Percentiles rank a stretch among this genome's conserved stretches.
These are phyloP conservation scores for Phytophthora europaea DNA, from an alignment of 352 stramenopile species.

Conservation along the genomic window DNA sequence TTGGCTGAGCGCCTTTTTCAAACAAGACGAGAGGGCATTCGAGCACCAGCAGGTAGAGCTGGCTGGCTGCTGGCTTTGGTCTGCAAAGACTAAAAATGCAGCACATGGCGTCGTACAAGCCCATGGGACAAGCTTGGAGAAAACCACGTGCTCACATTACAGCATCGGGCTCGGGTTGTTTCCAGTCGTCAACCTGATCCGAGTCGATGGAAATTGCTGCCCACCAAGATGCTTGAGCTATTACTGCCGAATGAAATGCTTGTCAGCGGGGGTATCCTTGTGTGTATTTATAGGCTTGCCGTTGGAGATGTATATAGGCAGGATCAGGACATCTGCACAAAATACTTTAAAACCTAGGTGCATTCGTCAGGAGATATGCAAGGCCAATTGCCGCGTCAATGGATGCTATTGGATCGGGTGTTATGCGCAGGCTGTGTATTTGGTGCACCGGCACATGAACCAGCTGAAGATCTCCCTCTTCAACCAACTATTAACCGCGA, in stretches of 20 bases:
- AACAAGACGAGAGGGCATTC: constrained; percentile 26
- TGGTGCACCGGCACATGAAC: neutral
- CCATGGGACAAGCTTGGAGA: constrained; percentile 11
- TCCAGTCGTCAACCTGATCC: constrained; percentile 9
- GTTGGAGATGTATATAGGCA: constrained; percentile 14
- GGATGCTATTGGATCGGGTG: too few species aligned
- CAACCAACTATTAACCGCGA: neutral
- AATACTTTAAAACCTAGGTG: too few species aligned
- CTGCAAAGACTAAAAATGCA: constrained; percentile 32
- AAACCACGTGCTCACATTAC: constrained; percentile 22
- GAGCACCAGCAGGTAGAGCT: constrained; percentile 21
- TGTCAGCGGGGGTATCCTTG: constrained; percentile 17
- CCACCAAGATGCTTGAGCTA: constrained; percentile 16
- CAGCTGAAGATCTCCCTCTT: constrained; percentile 6
- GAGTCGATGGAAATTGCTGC: neutral
- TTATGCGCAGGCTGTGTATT: neutral
- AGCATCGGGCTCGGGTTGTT: constrained; percentile 31
- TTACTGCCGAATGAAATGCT: constrained; percentile 6
- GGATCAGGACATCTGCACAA: too few species aligned
- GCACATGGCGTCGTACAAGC: constrained; percentile 19
- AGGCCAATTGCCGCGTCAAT: too few species aligned
- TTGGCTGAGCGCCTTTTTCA: constrained; percentile 33
- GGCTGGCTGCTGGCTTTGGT: constrained; percentile 1
- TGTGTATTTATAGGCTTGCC: constrained; percentile 8
- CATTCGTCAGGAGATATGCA: neutral